Evolutionary conservation across 805 yeast species (phyloP).

Genomic region (Peterozyma toletana): DNA sequence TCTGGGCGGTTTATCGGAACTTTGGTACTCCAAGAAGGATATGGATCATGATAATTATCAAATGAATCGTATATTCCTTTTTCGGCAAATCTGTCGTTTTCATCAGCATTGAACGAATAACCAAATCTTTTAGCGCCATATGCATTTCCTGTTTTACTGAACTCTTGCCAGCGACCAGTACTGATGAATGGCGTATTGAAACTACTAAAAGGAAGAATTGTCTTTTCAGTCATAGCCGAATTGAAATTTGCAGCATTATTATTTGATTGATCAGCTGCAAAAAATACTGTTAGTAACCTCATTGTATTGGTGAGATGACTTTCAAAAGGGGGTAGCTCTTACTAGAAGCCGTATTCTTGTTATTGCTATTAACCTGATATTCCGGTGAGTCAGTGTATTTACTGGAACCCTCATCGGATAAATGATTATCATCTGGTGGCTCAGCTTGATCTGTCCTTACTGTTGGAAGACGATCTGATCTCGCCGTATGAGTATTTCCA

Average conservation of each 20-base stretch:
- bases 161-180: conserved; percentile 36
- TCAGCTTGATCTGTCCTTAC: no score
- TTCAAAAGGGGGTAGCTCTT: neutral
- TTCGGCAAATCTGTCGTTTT: conserved; percentile 32
- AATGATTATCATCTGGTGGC: neutral
- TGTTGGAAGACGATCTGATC: no score
- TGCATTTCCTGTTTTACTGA: conserved; percentile 24
- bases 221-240: conserved; percentile 6
- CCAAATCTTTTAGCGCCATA: conserved; percentile 20
- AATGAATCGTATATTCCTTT: conserved; percentile 33
- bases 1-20: conserved; percentile 45
- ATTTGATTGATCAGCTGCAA: no score
- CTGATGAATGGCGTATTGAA: conserved; percentile 36
- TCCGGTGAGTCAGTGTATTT: conserved; percentile 7
- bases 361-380: neutral
- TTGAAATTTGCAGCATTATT: neutral
- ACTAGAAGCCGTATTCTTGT: conserved; percentile 2
- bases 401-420: conserved; percentile 5
- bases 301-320: neutral
- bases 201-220: conserved; percentile 25
- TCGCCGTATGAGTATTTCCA: no score
- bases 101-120: conserved; percentile 11
- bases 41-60: conserved; percentile 39
- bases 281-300: neutral
- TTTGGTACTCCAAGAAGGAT: conserved; percentile 44